Conservation (phyloP, 1,284 basidiomycete species). For the Austroboletus sp. region DNA sequence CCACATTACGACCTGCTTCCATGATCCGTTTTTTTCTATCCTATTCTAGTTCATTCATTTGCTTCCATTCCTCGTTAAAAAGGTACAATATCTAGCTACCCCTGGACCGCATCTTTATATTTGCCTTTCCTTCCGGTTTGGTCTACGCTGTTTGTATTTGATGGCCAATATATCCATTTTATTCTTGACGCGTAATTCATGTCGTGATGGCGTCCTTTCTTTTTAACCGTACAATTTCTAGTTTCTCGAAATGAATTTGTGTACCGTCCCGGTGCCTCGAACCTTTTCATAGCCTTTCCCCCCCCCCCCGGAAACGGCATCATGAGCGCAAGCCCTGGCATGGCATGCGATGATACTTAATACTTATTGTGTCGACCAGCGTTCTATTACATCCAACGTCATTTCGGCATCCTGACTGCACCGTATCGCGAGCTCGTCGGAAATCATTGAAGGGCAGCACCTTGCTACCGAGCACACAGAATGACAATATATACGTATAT, state of each 20-base stretch:
- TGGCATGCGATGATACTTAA: no score
- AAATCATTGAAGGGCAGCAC: no score
- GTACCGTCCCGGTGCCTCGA: not conserved
- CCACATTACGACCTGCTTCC: not conserved
- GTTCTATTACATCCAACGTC: no score
- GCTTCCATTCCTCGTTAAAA: constrained; percentile 1
- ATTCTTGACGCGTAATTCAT: constrained; percentile 8
- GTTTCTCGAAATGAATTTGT: not conserved
- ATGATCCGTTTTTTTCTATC: not conserved
- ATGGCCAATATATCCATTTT: constrained; percentile 9
- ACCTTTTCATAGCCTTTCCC: not conserved
- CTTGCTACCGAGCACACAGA: no score
- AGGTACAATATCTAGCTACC: constrained; percentile 13
- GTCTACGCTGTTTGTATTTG: constrained; percentile 12
- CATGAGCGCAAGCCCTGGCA: no score
- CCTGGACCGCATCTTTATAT: not conserved
- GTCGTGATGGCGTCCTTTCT: constrained; percentile 9
- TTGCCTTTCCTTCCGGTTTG: not conserved
- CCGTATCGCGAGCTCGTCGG: no score
- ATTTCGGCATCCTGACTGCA: no score
- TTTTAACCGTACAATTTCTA: constrained; percentile 2
- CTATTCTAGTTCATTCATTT: constrained; percentile 1
- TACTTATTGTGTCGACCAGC: no score
- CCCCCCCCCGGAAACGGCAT: no score
- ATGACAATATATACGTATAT: no score